Base-by-base conservation (phyloP, 139 green algal genomes). In the Eudorina sp. region DNA sequence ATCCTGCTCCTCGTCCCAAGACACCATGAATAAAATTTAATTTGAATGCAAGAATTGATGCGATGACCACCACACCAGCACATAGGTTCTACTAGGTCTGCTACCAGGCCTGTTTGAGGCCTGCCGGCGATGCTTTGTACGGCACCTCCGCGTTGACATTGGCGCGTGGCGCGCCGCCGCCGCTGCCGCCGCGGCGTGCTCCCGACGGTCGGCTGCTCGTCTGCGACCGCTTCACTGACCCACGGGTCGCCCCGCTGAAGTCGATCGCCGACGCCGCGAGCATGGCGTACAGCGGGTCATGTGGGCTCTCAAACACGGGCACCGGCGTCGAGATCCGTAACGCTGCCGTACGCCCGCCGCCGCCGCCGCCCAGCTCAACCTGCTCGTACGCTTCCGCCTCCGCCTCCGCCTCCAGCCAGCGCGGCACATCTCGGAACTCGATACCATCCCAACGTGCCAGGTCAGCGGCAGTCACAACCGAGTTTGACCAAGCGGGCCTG, bases 361-460 rank as follows among this genome's bases (percentile, higher is more conserved):
- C 55, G 41, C 53, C 7, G 77, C 76, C 51, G 76, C 31, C 34
- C 29, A 68, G 31, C 43, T 11, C 73, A 31, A 45, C 43, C 1
- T 43, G 45, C 23, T 83, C 73, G 3, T 14, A 81, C 8, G 73
- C 73, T 21, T 68, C 13, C 51, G 21, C 13, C 48, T 84, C 16
- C 38, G 7, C 76, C 53, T 68, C 48, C 16, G 23, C 46, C 18
- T 60, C 46, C 14, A 29, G 38, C 36, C 38, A 34, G 53, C 55
- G 53, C 41, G 81, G 45, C 62, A 66, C 16, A 2, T 66, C 45
- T 25, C 31, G 45, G 45, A 87, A 87, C 64, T 87, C 62, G 0
- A 87, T 87, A 3, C 81, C 81, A 31, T 87, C 81, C 81, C 81
- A 87, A 9, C 46, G 60, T 8, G 79, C 79, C 45, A 86, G 60